phyloP scores from a whole-genome alignment of 1,139 yeast genomes.

The Zygosaccharomyces sapae region DNA sequence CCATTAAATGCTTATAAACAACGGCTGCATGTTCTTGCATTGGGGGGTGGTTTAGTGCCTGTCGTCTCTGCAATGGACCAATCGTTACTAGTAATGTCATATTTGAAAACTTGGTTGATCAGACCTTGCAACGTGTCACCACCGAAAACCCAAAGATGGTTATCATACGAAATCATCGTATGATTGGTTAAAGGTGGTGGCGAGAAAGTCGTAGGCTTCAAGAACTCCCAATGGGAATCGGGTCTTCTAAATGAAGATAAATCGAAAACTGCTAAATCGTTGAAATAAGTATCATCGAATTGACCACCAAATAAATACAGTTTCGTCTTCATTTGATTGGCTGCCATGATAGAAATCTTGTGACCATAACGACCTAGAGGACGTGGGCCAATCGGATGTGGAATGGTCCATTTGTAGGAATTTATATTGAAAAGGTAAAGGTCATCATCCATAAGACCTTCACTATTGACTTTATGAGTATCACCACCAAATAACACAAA shows the following conservation, averaged over 20 bases:
- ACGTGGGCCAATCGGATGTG: conserved; percentile 73
- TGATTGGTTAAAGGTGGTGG: conserved; percentile 96
- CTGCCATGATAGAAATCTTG: conserved; percentile 57
- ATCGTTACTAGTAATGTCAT: conserved; percentile 60
- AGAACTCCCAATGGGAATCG: conserved; percentile 76
- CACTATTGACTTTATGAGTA: conserved; percentile 76
- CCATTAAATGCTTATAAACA: conserved; percentile 72
- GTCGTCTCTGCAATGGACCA: conserved; percentile 53
- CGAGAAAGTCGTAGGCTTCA: conserved; percentile 49
- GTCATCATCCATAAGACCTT: conserved; percentile 80
- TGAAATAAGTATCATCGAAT: conserved; percentile 78
- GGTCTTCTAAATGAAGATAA: conserved; percentile 83
- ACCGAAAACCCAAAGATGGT: conserved; percentile 87
- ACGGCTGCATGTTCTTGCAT: conserved; percentile 90
- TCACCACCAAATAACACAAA: conserved; percentile 96
- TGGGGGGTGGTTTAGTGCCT: conserved; percentile 77
- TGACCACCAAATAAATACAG: conserved; percentile 94
- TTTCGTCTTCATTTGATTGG: conserved; percentile 63
- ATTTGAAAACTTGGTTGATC: conserved; percentile 76
- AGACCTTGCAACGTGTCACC: conserved; percentile 79
- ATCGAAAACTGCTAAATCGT: conserved; percentile 83
- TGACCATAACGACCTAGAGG: conserved; percentile 96
- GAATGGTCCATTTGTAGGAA: conserved; percentile 86
- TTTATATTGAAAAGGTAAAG: conserved; percentile 86
- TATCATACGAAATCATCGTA: conserved; percentile 75